Percentiles rank a stretch among this genome's conserved stretches.
phyloP scores from a whole-genome alignment of 1,284 basidiomycete genomes.

The Austroboletus niveus region DNA sequence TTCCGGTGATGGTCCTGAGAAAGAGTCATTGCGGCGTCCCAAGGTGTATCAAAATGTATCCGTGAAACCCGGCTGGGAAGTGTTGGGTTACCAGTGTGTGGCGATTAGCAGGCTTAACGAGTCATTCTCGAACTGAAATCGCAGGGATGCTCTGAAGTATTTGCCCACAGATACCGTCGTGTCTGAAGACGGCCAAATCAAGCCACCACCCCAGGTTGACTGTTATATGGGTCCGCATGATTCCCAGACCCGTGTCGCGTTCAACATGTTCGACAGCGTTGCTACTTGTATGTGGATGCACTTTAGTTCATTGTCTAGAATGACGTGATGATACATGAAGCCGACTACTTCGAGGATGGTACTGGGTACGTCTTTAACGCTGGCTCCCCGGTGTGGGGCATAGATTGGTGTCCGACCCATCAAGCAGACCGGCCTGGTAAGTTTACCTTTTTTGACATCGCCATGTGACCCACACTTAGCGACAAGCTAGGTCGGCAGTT shows the following conservation, averaged over 20 bases:
- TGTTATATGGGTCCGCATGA: constrained; percentile 65
- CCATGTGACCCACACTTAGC: background rate
- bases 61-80: constrained; percentile 43
- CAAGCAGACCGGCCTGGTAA: constrained; percentile 56
- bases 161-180: constrained; percentile 50
- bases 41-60: constrained; percentile 50
- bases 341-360: constrained; percentile 37
- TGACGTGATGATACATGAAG: constrained; percentile 30
- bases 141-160: constrained; percentile 56
- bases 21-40: constrained; percentile 52
- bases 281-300: constrained; percentile 61
- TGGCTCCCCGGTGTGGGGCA: constrained; percentile 81
- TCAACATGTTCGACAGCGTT: constrained; percentile 50
- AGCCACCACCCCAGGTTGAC: constrained; percentile 49
- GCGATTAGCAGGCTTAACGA: constrained; percentile 4
- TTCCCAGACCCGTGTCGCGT: constrained; percentile 46
- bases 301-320: background rate
- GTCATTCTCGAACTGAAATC: constrained; percentile 5
- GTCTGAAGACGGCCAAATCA: constrained; percentile 47
- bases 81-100: constrained; percentile 51
- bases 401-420: constrained; percentile 91
- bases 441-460: constrained; percentile 9
- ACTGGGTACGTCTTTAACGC: constrained; percentile 72
- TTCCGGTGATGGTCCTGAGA: constrained; percentile 32
- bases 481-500: constrained; percentile 44